Evolutionary conservation across 306 rosid species (phyloP).

Genomic region (Styphnolobium japonicum): DNA sequence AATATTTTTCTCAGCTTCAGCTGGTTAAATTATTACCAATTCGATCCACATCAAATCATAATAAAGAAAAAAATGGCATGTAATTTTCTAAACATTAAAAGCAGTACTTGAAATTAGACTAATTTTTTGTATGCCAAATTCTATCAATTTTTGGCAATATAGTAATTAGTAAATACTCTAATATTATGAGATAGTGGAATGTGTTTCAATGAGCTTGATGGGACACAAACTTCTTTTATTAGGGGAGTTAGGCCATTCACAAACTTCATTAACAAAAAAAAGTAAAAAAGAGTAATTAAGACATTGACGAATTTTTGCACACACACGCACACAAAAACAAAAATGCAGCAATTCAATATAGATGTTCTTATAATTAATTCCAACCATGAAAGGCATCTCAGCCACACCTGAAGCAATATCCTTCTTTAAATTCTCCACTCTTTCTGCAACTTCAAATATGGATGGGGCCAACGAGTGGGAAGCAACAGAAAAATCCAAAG

Average conservation of each 20-base stretch:
- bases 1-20: constrained; percentile 65
- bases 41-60: constrained; percentile 14
- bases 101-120: background rate
- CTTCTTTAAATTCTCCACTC: constrained; percentile 61
- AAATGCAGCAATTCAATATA: background rate
- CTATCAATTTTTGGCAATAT: background rate
- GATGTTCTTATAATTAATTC: background rate
- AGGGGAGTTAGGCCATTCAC: background rate
- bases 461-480: constrained; percentile 74
- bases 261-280: background rate
- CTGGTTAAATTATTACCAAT: constrained; percentile 44
- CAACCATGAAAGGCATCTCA: constrained; percentile 7
- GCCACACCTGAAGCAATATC: constrained; percentile 81
- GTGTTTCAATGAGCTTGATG: constrained; percentile 8
- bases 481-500: constrained; percentile 72
- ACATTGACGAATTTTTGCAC: constrained; percentile 7
- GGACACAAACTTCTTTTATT: background rate
- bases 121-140: background rate
- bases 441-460: constrained; percentile 61
- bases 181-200: background rate
- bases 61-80: constrained; percentile 11
- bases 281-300: background rate
- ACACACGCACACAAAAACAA: background rate
- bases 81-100: background rate
- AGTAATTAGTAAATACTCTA: background rate